Evolutionary conservation across 1,284 basidiomycete genomes (phyloP), one percentile per base, ranked within the genome.

Genomic region (Acaromyces ingoldii): DNA sequence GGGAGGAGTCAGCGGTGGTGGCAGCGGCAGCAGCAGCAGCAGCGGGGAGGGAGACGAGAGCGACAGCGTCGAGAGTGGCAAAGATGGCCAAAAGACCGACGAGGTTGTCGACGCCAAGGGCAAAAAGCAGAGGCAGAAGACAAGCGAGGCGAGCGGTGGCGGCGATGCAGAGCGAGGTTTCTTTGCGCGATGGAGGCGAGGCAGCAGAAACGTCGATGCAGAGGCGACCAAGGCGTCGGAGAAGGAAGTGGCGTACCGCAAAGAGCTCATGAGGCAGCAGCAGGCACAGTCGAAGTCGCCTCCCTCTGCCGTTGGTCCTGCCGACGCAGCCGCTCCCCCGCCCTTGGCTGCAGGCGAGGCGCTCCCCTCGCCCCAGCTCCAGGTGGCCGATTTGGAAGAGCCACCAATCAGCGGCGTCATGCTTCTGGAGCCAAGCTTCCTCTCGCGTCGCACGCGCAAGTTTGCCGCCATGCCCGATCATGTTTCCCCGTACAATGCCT

Each of bases 401-500:
- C 52, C 57, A 19, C 55, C 66, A 7, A 37, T 66, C 11, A 34
- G 57, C 55, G 22, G n/a, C 6, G 25, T 34, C 25, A n/a, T 50
- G 52, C 28, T 29, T 58, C 0, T 41, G 48, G 22, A 62, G 55
- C 34, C 46, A 11, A 53, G 42, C 3, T 63, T 61, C 41, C 51
- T 73, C 10, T 73, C 71, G n/a, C 64, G 68, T 33, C 63, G 70
- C 29, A 65, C 67, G 2, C 62, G 61, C 17, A 60, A 62, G 15
- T 65, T 61, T 11, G 47, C 48, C 7, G 53, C 51, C 2, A 56
- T 65, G 39, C 67, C 68, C 39, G 69, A 68, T 11, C 55, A 60
- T 17, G 70, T 73, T 19, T 68, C 67, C 17, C 77, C 77, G 4
- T 77, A 76, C 70, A 76, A 77, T 54, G 54, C 64, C 41, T 65